Evolutionary conservation across 2,329 filamentous ascomycete species (phyloP).

Genomic region (Ophiostoma fasciatum): DNA sequence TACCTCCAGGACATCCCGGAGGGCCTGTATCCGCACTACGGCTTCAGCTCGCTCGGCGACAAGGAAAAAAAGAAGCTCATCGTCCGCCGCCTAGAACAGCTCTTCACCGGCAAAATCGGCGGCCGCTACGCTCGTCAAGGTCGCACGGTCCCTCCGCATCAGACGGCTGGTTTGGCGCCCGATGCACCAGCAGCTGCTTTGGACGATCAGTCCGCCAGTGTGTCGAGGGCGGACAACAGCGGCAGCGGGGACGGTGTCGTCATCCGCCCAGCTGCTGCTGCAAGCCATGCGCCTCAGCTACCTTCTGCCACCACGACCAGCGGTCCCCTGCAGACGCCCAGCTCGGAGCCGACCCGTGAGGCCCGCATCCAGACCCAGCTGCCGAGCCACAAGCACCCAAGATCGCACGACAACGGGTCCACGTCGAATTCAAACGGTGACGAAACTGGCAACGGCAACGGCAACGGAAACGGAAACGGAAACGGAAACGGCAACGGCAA

Average conservation of each 20-base stretch:
- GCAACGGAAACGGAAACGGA: constrained; percentile 2
- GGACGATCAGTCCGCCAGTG: no score
- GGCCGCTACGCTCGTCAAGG: constrained; percentile 25
- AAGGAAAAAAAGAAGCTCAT: constrained; percentile 63
- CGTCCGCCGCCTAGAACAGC: constrained; percentile 60
- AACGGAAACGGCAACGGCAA: constrained; percentile 8
- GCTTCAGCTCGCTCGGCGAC: constrained; percentile 43
- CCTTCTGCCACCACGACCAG: no score
- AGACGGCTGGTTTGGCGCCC: no score
- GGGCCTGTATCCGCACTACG: constrained; percentile 47
- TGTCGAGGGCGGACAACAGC: no score
- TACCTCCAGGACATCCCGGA: constrained; percentile 61
- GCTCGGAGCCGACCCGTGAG: constrained; percentile 22
- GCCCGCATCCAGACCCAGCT: constrained; percentile 29
- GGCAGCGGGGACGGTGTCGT: neutral
- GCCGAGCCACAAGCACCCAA: constrained; percentile 22
- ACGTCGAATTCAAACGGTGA: constrained; percentile 33
- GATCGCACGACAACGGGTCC: constrained; percentile 29
- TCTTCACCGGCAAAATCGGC: constrained; percentile 59
- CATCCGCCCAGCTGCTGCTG: no score
- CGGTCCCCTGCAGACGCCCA: neutral
- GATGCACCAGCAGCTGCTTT: no score
- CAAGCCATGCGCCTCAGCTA: no score
- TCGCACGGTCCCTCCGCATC: no score
- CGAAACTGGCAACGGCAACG: constrained; percentile 11